Evolutionary conservation across 768 basidiomycete species (phyloP).

Genomic region (Amanita pallidorosea): DNA sequence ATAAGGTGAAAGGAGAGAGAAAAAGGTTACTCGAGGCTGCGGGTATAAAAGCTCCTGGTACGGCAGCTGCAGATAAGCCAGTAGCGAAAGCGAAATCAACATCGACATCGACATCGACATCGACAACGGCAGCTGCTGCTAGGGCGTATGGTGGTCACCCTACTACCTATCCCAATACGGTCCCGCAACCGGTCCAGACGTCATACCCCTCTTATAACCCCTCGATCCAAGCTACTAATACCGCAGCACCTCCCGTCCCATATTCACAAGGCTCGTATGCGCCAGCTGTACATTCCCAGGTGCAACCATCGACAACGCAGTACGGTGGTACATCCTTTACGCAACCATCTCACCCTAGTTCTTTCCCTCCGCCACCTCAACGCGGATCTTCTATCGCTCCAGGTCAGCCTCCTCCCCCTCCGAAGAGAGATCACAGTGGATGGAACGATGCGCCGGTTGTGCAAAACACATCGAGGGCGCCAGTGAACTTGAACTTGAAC

Average conservation of each 20-base stretch:
- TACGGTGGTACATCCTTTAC: not conserved
- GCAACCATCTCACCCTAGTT: conserved; percentile 25
- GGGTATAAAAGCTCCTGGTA: not conserved
- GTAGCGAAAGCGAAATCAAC: conserved; percentile 13
- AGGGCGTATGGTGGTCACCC: conserved; percentile 14
- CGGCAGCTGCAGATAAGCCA: conserved; percentile 8
- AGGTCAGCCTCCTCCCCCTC: conserved; percentile 33
- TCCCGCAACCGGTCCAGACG: conserved; percentile 8
- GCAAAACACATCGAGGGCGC: conserved; percentile 33
- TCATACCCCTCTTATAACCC: conserved; percentile 6
- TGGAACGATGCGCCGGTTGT: conserved; percentile 86
- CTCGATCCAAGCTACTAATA: conserved; percentile 1
- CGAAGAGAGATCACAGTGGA: conserved; percentile 61
- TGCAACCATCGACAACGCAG: conserved; percentile 16
- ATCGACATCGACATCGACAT: not conserved
- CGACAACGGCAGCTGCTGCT: conserved; percentile 9
- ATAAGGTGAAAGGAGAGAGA: conserved; percentile 40
- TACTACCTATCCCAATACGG: conserved; percentile 10
- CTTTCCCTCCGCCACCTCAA: conserved; percentile 35
- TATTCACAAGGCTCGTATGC: conserved; percentile 17
- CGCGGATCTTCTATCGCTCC: conserved; percentile 19
- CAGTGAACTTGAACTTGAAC: conserved; percentile 31
- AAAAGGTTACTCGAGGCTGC: conserved; percentile 28
- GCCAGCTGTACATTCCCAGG: conserved; percentile 20
- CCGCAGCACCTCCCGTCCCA: conserved; percentile 3